phyloP scores from a whole-genome alignment of 106 monocot species.

The Allium fistulosum region DNA sequence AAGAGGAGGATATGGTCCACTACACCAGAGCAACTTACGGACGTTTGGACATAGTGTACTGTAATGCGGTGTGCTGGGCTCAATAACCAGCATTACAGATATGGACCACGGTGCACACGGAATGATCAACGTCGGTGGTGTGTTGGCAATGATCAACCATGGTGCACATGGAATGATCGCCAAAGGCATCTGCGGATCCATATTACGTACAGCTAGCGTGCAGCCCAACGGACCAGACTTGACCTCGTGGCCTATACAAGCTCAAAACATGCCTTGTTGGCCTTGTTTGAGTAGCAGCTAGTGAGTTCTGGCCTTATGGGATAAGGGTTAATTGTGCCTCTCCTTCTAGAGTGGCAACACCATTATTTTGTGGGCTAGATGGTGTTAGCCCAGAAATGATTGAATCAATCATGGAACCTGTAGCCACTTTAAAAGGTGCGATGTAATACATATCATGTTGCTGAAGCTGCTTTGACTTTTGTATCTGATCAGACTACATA shows the following conservation, averaged over 20 bases:
- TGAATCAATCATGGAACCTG: background rate
- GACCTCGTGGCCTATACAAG: constrained; percentile 14
- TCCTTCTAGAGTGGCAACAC: constrained; percentile 26
- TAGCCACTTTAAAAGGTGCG: background rate
- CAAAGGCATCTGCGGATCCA: constrained; percentile 18
- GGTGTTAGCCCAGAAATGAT: background rate
- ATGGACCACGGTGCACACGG: constrained; percentile 1
- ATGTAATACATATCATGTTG: constrained; percentile 6
- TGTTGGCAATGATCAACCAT: constrained; percentile 24
- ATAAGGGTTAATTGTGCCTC: constrained; percentile 36
- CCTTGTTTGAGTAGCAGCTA: too few species aligned
- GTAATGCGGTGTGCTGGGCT: constrained; percentile 7
- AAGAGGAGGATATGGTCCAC: constrained; percentile 6
- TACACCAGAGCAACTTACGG: constrained; percentile 10
- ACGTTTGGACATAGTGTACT: constrained; percentile 23
- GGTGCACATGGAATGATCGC: constrained; percentile 25
- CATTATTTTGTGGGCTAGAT: background rate
- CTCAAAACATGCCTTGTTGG: constrained; percentile 45
- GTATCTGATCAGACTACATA: constrained; percentile 9
- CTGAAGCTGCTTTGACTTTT: constrained; percentile 4
- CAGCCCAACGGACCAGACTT: background rate
- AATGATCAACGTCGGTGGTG: constrained; percentile 27
- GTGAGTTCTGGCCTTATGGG: constrained; percentile 27
- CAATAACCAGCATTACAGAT: constrained; percentile 7
- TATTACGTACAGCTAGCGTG: constrained; percentile 32